Evolutionary conservation across 2,329 filamentous ascomycete species (phyloP).

Genomic region (Diaporthe ampelina): DNA sequence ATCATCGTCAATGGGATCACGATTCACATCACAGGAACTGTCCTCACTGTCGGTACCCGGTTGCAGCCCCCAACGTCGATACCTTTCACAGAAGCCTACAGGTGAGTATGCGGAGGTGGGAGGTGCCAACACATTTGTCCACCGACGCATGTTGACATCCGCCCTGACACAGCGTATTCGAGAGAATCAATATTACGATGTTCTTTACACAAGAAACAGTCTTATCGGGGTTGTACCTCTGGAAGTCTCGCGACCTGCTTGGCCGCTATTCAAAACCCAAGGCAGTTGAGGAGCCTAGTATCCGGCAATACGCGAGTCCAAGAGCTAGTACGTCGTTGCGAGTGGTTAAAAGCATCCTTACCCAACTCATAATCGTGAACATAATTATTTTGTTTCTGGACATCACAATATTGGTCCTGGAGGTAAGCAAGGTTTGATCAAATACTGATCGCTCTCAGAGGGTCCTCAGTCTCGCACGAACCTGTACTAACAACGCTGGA

Average conservation of each 20-base stretch:
- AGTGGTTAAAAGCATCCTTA: constrained; percentile 21
- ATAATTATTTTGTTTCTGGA: constrained; percentile 21
- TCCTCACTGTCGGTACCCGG: constrained; percentile 63
- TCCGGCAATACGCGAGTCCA: background rate
- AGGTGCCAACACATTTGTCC: background rate
- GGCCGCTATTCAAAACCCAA: constrained; percentile 47
- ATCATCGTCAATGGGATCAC: constrained; percentile 64
- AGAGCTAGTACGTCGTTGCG: constrained; percentile 1
- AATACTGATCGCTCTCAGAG: background rate
- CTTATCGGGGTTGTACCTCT: constrained; percentile 61
- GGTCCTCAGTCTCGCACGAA: background rate
- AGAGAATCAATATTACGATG: constrained; percentile 63
- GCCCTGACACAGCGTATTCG: constrained; percentile 57
- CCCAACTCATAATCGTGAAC: constrained; percentile 25
- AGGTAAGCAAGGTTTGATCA: background rate
- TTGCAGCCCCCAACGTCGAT: background rate
- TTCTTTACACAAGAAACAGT: constrained; percentile 64
- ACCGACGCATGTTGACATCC: constrained; percentile 15
- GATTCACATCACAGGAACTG: constrained; percentile 63
- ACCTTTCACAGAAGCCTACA: constrained; percentile 5
- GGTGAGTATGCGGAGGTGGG: background rate
- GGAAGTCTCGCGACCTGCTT: constrained; percentile 56
- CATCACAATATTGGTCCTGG: constrained; percentile 6
- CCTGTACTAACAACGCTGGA: background rate
- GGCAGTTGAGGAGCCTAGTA: constrained; percentile 36